Evolutionary conservation across 2,329 filamentous ascomycete genomes (phyloP), one percentile per base, ranked within the genome.

Genomic region (Drechslerella stenobrocha): DNA sequence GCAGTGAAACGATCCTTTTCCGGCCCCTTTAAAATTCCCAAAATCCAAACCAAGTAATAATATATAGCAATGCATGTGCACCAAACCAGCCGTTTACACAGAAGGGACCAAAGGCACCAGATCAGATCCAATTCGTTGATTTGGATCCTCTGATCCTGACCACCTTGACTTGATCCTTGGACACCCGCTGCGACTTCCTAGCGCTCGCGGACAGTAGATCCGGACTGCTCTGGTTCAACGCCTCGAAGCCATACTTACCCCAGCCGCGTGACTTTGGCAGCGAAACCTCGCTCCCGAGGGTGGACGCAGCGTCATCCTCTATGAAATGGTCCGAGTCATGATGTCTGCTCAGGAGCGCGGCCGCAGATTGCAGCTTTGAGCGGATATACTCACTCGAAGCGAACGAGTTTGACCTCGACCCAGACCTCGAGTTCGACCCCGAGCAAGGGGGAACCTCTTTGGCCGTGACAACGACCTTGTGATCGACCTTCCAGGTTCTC

Each of bases 151-250:
- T 44, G 34, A 67, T 67, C 37, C 63, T 60, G 23, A 67, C 52
- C 8, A 60, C 55, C 32, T 67, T 67, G 28, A 67, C 63, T 22
- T 67, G 55, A 24, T 67, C 63, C 28, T 67, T 67, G 13, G 63
- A 67, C 22, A 56, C 63, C 15, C 63, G 42, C 30, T 67, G 63
- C 13, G 63, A 67, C 13, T 58, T 59, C 52, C 55, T 48, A 8
- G 63, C 55, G 23, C 45, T 51, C 15, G 63, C 63, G 9, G 63
- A 59, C 2, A 45, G 55, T 18, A 67, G 30, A 42, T 67, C 55
- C 15, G 63, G 63, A 15, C 55, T 60, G 45, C 63, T 67, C 37
- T 67, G 63, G 44, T 67, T 67, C 15, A 56, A 28, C 3, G 32
- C 52, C 37, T 67, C 55, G 20, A 67, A 60, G 7, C 47, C 48